These are phyloP conservation scores for Trichosporon inkin DNA, from an alignment of 1,284 basidiomycete genomes.

Conservation along the genomic window DNA sequence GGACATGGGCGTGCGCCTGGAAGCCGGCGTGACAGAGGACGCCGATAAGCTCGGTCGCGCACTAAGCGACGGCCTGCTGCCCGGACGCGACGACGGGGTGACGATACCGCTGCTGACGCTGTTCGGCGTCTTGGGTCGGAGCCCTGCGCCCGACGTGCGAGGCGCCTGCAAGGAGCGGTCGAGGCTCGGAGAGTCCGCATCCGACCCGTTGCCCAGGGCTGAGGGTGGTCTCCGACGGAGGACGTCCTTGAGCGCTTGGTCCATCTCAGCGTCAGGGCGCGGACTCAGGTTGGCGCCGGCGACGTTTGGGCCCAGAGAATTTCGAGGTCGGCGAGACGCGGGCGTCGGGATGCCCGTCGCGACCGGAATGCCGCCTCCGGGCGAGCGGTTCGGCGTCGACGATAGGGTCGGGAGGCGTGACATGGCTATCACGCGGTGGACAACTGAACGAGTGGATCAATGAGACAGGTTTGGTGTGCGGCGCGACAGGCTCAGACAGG, in stretches of 20 bases:
- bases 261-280: constrained; percentile 33
- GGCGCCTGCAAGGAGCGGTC: constrained; percentile 24
- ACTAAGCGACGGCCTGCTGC: constrained; percentile 30
- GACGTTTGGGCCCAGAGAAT: constrained; percentile 37
- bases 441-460: too few relatives aligned
- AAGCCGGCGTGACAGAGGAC: constrained; percentile 30
- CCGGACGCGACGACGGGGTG: constrained; percentile 31
- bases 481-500: too few relatives aligned
- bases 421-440: constrained; percentile 21
- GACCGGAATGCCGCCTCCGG: constrained; percentile 14
- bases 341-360: constrained; percentile 41
- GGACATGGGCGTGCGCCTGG: constrained; percentile 39
- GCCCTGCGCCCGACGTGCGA: constrained; percentile 30
- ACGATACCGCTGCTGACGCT: constrained; percentile 27
- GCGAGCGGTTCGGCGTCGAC: constrained; percentile 35
- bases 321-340: constrained; percentile 38
- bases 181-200: constrained; percentile 36
- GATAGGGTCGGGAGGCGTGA: constrained; percentile 41
- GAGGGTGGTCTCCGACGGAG: constrained; percentile 32
- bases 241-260: constrained; percentile 40
- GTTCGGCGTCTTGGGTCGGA: constrained; percentile 33
- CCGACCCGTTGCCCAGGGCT: constrained; percentile 14
- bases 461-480: too few relatives aligned
- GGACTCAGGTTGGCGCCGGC: constrained; percentile 7
- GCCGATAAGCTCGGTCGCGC: constrained; percentile 32